Conservation (phyloP, 805 yeast species). For the Wickerhamiella allomyrinae region DNA sequence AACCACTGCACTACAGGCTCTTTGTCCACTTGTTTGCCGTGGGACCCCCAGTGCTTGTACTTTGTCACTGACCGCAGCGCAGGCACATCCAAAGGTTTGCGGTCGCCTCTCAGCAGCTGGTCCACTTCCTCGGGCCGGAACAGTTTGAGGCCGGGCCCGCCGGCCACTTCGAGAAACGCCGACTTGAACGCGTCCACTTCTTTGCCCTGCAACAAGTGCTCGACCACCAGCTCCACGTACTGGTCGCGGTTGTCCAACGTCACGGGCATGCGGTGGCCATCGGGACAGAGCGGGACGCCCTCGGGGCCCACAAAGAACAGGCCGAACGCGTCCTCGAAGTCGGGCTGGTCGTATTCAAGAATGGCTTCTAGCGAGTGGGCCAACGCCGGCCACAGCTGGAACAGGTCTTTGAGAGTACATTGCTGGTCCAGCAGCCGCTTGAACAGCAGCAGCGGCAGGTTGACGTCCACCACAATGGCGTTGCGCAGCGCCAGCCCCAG, state of each 20-base stretch:
- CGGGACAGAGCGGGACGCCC: slow-evolving; percentile 41
- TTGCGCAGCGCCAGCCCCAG: slow-evolving; percentile 85
- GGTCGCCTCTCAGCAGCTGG: slow-evolving; percentile 61
- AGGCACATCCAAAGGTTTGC: slow-evolving; percentile 52
- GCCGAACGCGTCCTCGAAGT: slow-evolving; percentile 35
- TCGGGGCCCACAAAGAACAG: slow-evolving; percentile 54
- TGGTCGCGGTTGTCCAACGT: slow-evolving; percentile 40
- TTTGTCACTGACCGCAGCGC: slow-evolving; percentile 57
- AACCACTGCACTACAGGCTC: slow-evolving; percentile 54
- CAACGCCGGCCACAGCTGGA: slow-evolving; percentile 53
- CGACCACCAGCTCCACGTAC: slow-evolving; percentile 50
- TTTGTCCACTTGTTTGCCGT: slow-evolving; percentile 19
- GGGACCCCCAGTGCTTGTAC: slow-evolving; percentile 48
- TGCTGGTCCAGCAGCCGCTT: slow-evolving; percentile 51
- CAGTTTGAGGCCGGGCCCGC: slow-evolving; percentile 64
- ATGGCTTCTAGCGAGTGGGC: slow-evolving; percentile 38
- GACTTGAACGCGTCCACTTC: slow-evolving; percentile 40
- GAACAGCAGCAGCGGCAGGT: slow-evolving; percentile 62
- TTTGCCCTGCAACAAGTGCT: slow-evolving; percentile 42
- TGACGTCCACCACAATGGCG: slow-evolving; percentile 70
- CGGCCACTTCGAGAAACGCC: slow-evolving; percentile 68
- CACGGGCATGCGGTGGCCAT: slow-evolving; percentile 45
- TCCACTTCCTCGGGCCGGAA: slow-evolving; percentile 76
- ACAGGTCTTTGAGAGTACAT: slow-evolving; percentile 47
- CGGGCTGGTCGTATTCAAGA: slow-evolving; percentile 29